These are phyloP conservation scores for Paecilomyces sp. DNA, from an alignment of 2,329 filamentous ascomycete genomes.

Conservation along the genomic window DNA sequence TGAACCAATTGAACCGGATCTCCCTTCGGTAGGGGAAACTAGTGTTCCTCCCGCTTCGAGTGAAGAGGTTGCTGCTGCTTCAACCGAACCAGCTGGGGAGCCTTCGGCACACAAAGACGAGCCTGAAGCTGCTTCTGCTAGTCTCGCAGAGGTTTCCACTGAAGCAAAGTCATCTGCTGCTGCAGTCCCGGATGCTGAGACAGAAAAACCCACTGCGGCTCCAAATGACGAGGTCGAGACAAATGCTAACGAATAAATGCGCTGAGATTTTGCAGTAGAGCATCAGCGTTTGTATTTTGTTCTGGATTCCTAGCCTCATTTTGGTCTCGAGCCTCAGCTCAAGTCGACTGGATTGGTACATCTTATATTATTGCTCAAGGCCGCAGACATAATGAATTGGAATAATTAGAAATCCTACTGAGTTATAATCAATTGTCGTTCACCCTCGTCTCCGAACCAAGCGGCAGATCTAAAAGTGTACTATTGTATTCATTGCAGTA, in stretches of 20 bases:
- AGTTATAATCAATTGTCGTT: not conserved
- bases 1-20: not conserved
- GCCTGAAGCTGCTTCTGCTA: not conserved
- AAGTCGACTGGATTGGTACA: not conserved
- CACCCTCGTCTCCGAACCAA: not conserved
- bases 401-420: not conserved
- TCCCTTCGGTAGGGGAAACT: not conserved
- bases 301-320: not conserved
- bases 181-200: not conserved
- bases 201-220: not conserved
- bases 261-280: not conserved
- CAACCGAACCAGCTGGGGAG: not conserved
- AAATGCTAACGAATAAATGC: not conserved
- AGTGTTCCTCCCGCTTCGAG: not conserved
- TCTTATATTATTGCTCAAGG: not conserved
- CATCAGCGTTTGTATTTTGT: not conserved
- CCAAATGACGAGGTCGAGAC: not conserved
- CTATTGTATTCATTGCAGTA: too few species aligned
- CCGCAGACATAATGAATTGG: not conserved
- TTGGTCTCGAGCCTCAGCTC: not conserved
- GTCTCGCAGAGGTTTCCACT: not conserved
- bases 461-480: too few species aligned
- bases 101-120: not conserved
- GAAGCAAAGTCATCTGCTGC: not conserved
- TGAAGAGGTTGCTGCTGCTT: not conserved